Evolutionary conservation across 2,329 filamentous ascomycete genomes (phyloP).

Genomic region (Zarea fungicola): DNA sequence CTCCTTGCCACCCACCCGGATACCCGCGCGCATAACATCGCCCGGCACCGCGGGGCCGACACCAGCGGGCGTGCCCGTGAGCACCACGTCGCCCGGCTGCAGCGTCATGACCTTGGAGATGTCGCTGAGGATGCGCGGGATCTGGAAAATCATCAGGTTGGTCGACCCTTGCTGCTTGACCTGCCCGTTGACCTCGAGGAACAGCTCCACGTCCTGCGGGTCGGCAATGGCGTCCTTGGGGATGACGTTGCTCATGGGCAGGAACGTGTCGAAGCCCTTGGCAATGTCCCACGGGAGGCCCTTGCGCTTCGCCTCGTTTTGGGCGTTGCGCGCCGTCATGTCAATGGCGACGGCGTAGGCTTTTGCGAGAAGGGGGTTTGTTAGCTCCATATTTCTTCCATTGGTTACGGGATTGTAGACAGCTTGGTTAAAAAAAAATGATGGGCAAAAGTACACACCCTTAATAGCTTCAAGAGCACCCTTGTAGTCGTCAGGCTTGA

Average conservation of each 20-base stretch:
- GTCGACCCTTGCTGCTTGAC: constrained; percentile 80
- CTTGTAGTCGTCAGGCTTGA: constrained; percentile 67
- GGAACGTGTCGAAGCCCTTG: constrained; percentile 97
- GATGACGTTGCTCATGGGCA: constrained; percentile 79
- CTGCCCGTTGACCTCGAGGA: constrained; percentile 76
- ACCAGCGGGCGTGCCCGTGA: constrained; percentile 97
- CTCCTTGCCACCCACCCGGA: constrained; percentile 75
- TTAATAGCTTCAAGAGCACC: constrained; percentile 78
- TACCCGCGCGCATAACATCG: constrained; percentile 79
- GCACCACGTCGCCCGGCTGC: constrained; percentile 82
- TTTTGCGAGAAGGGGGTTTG: constrained; percentile 30
- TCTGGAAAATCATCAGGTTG: constrained; percentile 88
- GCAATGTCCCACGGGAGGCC: constrained; percentile 93
- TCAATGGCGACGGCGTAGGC: constrained; percentile 90
- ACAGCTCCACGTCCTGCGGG: constrained; percentile 84
- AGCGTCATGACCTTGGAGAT: constrained; percentile 94
- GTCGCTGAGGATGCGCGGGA: constrained; percentile 81
- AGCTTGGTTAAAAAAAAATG: neutral
- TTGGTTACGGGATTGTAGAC: neutral
- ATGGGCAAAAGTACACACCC: constrained; percentile 42
- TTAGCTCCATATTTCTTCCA: no score
- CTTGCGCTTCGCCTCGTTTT: constrained; percentile 96
- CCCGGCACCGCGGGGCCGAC: constrained; percentile 82
- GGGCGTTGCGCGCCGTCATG: constrained; percentile 93
- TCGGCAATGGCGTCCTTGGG: constrained; percentile 74